Evolutionary conservation across 2,329 filamentous ascomycete species (phyloP).

Genomic region (Proliferodiscus dingleyae): DNA sequence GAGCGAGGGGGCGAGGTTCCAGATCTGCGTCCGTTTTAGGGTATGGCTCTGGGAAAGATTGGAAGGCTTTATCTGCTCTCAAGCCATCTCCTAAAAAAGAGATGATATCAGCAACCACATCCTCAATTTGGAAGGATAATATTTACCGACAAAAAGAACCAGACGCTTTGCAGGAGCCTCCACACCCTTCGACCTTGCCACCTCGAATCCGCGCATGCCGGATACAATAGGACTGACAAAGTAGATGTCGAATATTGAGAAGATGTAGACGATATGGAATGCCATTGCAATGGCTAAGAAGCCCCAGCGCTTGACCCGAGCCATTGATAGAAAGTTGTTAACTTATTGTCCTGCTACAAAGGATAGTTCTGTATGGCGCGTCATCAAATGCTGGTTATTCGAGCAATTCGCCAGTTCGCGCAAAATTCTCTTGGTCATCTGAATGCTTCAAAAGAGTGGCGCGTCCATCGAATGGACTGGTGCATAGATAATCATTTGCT

Average conservation of each 20-base stretch:
- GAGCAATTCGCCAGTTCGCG: neutral
- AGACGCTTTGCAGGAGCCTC: slow-evolving; percentile 83
- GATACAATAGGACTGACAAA: slow-evolving; percentile 96
- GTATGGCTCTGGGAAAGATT: slow-evolving; percentile 85
- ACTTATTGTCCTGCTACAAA: neutral
- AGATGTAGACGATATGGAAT: slow-evolving; percentile 91
- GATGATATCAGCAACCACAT: slow-evolving; percentile 11
- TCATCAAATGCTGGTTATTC: too few species aligned
- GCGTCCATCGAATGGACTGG: slow-evolving; percentile 25
- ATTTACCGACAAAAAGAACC: slow-evolving; percentile 83
- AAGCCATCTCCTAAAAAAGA: slow-evolving; percentile 69
- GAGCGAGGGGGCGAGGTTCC: slow-evolving; percentile 75
- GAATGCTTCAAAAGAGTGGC: slow-evolving; percentile 27
- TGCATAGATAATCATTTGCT: slow-evolving; percentile 11
- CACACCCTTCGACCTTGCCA: slow-evolving; percentile 53
- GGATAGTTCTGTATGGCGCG: too few species aligned
- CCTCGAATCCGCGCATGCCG: slow-evolving; percentile 79
- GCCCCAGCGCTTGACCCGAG: slow-evolving; percentile 59
- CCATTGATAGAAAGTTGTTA: slow-evolving; percentile 39
- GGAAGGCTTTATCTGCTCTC: slow-evolving; percentile 95
- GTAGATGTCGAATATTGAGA: slow-evolving; percentile 97
- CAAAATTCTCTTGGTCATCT: slow-evolving; percentile 7
- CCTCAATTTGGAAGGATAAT: slow-evolving; percentile 4
- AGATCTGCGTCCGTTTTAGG: slow-evolving; percentile 59
- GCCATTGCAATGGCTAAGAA: slow-evolving; percentile 85